Evolutionary conservation across 306 rosid species (phyloP), one percentile per base, ranked within the genome.

Genomic region (Psophocarpus tetragonolobus): DNA sequence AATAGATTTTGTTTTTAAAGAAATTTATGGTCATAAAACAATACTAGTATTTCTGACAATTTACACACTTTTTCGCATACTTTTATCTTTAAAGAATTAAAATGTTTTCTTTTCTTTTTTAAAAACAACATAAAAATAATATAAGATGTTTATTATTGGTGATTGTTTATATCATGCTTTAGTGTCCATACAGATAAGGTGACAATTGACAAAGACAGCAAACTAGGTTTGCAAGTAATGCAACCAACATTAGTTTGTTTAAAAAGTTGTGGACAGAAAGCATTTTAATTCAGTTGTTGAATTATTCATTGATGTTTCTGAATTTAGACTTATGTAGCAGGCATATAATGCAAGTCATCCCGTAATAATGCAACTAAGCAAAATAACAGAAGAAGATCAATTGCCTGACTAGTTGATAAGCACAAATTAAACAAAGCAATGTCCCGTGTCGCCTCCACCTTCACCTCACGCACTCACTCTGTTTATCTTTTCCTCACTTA

Each of bases 151-250:
- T 13, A 27, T 12, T 58, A 1, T 57, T 60, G 5, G 51, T n/a
- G 0, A 14, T 42, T 26, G 1, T 14, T 44, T 44, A 44, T 44
- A 44, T 68, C 6, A 57, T 68, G 58, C 24, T 4, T 58, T 26
- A 11, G 33, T n/a, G 35, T n/a, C 11, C n/a, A 8, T 18, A 17
- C 7, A 3, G 15, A 13, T 44, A 68, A 47, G 63, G 17, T 47
- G 73, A 50, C 80, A 48, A 35, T 12, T 33, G 62, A 64, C 80
- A 48, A 21, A 18, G 21, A 75, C 72, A 75, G 10, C n/a, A 18
- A 75, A 62, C 62, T 32, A 63, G 4, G 62, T 45, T 61, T 38
- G 60, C 60, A 44, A 14, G 3, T 35, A 75, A 20, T 47, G 50
- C 50, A 62, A 74, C 6, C 36, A 32, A 75, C 50, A 13, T 12